A percentile compares a stretch with the other conserved stretches of the same genome.
Conservation (phyloP, 257 asterid species). For the Solanum infundibuliforme region DNA sequence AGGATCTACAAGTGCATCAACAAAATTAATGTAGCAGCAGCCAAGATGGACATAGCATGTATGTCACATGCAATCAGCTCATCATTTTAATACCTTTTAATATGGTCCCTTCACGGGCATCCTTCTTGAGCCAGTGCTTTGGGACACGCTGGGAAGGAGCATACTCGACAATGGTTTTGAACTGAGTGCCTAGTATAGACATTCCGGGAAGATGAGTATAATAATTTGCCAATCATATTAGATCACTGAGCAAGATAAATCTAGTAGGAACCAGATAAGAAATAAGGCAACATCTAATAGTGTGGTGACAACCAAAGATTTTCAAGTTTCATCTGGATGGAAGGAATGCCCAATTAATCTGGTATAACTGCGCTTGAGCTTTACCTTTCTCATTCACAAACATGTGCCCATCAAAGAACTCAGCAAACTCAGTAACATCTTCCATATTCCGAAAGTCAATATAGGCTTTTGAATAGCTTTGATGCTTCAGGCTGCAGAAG, state of each 20-base stretch:
- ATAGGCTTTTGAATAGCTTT: slow-evolving; percentile 63
- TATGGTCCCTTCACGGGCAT: slow-evolving; percentile 86
- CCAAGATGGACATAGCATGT: slow-evolving; percentile 8
- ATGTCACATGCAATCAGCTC: slow-evolving; percentile 13
- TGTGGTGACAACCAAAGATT: background rate
- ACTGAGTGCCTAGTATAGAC: slow-evolving; percentile 62
- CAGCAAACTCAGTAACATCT: slow-evolving; percentile 89
- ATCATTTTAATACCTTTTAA: slow-evolving; percentile 49
- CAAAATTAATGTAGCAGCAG: slow-evolving; percentile 18
- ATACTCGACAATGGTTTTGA: slow-evolving; percentile 76
- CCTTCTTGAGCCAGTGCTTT: slow-evolving; percentile 76
- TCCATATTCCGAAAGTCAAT: slow-evolving; percentile 61
- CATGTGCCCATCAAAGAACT: slow-evolving; percentile 79
- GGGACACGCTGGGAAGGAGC: slow-evolving; percentile 96
- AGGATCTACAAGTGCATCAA: slow-evolving; percentile 62
- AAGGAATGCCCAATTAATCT: background rate
- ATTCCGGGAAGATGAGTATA: background rate
- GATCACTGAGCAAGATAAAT: background rate
- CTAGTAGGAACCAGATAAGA: background rate
- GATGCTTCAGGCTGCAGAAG: slow-evolving; percentile 66
- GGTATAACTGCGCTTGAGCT: slow-evolving; percentile 1
- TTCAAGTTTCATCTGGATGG: background rate
- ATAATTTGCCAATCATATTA: background rate
- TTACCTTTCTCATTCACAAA: slow-evolving; percentile 96
- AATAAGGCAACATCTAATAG: background rate